Evolutionary conservation across 116 monocot genomes (phyloP), one percentile per base, ranked within the genome.

Genomic region (Cymodocea nodosa): DNA sequence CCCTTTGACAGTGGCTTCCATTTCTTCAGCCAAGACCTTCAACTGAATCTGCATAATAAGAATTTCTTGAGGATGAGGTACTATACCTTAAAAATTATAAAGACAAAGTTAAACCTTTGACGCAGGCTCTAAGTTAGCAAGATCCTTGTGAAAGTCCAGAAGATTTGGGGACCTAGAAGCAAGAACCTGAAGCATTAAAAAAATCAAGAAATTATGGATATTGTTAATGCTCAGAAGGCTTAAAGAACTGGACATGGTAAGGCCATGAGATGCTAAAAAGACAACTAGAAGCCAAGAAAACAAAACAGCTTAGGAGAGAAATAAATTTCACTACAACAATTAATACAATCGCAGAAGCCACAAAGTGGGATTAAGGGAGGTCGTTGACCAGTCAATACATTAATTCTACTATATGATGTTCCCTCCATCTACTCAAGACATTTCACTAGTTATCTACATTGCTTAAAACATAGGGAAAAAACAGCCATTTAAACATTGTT

Each of bases 11-110:
- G 89, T 56, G 19, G 85, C 85, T 76, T 89, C 83, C 77, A 86
- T 88, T 66, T 91, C 98, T 71, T 88, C 92, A 35, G 88, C 85
- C 63, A 98, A 69, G 25, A 67, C 34, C 64, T 88, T 89, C 71
- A 98, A 69, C 79, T 89, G 89, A 66, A 98, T 76, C 92, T 91
- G 71, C 65, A 67, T 10, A 30, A 52, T 7, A 66, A 50, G 35
- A 3, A 64, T 5, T 24, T 61, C 36, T 13, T 23, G 1, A 36
- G 17, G 1, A 54, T 20, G 17, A 1, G 14, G 36, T 35, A 15
- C 61, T 37, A 13, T 48, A 20, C 48, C n/a, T 10, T 39, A 17
- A 65, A 65, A 23, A 19, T 8, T 10, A 15, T 14, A 24, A 50
- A 15, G 14, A 51, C 23, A 53, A 53, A 34, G 53, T 4, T 4